These are phyloP conservation scores for Apocynum venetum DNA, from an alignment of 257 asterid species.

Conservation along the genomic window DNA sequence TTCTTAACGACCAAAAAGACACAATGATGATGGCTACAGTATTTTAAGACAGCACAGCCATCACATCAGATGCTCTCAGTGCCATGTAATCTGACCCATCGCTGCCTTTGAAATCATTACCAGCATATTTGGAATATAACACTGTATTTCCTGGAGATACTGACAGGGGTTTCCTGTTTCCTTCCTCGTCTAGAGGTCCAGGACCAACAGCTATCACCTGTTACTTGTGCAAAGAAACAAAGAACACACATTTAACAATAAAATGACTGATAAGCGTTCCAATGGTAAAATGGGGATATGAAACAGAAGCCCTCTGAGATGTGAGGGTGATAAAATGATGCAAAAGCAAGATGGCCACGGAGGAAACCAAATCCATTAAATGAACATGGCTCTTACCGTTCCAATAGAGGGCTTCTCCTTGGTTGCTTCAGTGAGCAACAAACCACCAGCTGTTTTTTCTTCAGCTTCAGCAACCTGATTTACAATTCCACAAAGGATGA, in stretches of 20 bases:
- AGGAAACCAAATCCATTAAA: not conserved
- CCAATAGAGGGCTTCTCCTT: constrained; percentile 97
- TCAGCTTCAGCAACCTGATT: constrained; percentile 82
- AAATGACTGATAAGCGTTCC: not conserved
- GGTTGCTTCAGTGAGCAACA: constrained; percentile 69
- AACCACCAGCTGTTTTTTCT: constrained; percentile 84
- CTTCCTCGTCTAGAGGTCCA: constrained; percentile 80
- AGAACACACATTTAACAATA: not conserved
- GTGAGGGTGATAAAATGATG: not conserved
- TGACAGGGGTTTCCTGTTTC: constrained; percentile 64
- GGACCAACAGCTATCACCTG: constrained; percentile 92
- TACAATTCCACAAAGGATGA: constrained; percentile 2
- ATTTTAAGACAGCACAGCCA: constrained; percentile 70
- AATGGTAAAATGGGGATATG: not conserved
- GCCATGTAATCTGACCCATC: constrained; percentile 78
- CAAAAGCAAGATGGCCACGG: not conserved
- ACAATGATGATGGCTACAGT: not conserved
- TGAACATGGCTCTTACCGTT: constrained; percentile 39
- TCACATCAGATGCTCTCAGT: constrained; percentile 69
- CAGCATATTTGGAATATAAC: constrained; percentile 83
- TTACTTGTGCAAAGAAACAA: not conserved
- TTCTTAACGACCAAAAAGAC: constrained; percentile 10
- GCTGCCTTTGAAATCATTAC: constrained; percentile 72
- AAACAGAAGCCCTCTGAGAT: not conserved
- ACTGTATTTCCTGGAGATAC: constrained; percentile 73